Conservation (phyloP, 306 rosid species). For the Medicago arabica region DNA sequence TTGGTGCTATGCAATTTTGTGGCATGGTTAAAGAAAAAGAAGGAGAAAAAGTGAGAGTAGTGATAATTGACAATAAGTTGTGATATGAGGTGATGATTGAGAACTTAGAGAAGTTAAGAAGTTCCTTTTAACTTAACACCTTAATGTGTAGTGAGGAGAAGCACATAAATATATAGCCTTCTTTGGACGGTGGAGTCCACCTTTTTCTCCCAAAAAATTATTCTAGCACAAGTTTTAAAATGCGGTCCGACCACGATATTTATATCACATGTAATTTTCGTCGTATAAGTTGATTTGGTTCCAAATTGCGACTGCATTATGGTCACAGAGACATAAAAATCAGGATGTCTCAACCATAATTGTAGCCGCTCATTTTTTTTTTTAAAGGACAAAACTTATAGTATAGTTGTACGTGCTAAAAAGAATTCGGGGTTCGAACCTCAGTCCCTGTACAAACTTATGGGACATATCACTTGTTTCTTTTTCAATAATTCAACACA, state of each 20-base stretch:
- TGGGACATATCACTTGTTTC: slow-evolving; percentile 13
- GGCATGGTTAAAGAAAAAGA: slow-evolving; percentile 51
- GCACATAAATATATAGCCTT: slow-evolving; percentile 58
- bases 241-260: background rate
- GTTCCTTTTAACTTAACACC: slow-evolving; percentile 56
- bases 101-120: slow-evolving; percentile 54
- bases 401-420: background rate
- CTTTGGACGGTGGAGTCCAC: slow-evolving; percentile 53
- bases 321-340: background rate
- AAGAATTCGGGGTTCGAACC: too few species aligned
- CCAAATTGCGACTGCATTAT: background rate
- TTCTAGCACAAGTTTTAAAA: slow-evolving; percentile 40
- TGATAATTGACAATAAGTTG: slow-evolving; percentile 8
- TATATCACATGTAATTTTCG: background rate
- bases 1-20: slow-evolving; percentile 61
- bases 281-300: background rate
- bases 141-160: slow-evolving; percentile 45
- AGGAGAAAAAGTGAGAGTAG: slow-evolving; percentile 21
- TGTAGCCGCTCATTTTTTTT: background rate
- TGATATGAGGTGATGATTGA: slow-evolving; percentile 34
- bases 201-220: slow-evolving; percentile 53
- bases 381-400: background rate
- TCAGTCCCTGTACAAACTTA: too few species aligned
- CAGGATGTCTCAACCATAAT: background rate
- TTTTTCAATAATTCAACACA: slow-evolving; percentile 2